Conservation (phyloP, 768 basidiomycete genomes). For the Leccinum longicurvipes region DNA sequence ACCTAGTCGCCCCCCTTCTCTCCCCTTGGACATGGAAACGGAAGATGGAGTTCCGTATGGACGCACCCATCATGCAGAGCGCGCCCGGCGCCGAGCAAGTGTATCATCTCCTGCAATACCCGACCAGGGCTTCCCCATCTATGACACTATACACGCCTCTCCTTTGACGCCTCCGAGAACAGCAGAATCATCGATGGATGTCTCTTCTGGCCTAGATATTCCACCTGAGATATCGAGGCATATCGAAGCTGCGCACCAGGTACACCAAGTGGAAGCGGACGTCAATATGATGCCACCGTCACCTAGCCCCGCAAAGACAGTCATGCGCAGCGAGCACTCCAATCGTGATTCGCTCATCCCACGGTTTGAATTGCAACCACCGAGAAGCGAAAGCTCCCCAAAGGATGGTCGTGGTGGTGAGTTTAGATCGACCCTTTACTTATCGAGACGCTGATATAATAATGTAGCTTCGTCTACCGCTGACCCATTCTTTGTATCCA, state of each 20-base stretch:
- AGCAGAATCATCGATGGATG: slow-evolving; percentile 23
- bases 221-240: slow-evolving; percentile 40
- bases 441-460: not conserved
- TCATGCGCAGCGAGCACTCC: slow-evolving; percentile 11
- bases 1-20: slow-evolving; percentile 36
- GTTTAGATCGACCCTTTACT: slow-evolving; percentile 2
- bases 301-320: slow-evolving; percentile 42
- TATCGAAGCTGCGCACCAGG: slow-evolving; percentile 33
- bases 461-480: slow-evolving; percentile 11
- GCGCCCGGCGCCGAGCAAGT: slow-evolving; percentile 36
- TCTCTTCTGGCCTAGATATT: slow-evolving; percentile 11
- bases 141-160: slow-evolving; percentile 11
- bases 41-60: slow-evolving; percentile 66
- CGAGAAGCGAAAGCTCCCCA: slow-evolving; percentile 21
- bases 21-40: slow-evolving; percentile 54
- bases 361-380: slow-evolving; percentile 26
- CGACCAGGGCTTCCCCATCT: slow-evolving; percentile 38
- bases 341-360: slow-evolving; percentile 35
- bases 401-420: slow-evolving; percentile 14
- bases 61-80: slow-evolving; percentile 57
- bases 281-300: slow-evolving; percentile 47
- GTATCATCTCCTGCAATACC: slow-evolving; percentile 31
- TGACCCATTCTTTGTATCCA: slow-evolving; percentile 22
- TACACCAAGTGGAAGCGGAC: slow-evolving; percentile 35
- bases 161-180: slow-evolving; percentile 24